These are phyloP conservation scores for Tuber microsphaerosporum DNA, from an alignment of 495 filamentous ascomycete genomes.

Conservation along the genomic window DNA sequence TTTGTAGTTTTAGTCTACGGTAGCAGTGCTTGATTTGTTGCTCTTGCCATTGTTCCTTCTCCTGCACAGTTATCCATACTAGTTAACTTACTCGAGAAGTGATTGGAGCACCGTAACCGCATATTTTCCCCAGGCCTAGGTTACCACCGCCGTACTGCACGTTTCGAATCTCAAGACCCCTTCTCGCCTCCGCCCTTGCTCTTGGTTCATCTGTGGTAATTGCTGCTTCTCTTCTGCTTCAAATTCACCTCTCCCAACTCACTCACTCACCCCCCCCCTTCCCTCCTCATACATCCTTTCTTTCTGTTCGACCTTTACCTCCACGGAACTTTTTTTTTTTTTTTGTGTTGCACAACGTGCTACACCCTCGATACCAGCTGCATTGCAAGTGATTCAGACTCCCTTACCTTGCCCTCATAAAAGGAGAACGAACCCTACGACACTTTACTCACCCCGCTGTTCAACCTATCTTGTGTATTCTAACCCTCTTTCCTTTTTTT, in stretches of 20 bases:
- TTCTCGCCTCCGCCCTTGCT: neutral
- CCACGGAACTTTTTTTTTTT: constrained; percentile 29
- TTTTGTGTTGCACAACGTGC: constrained; percentile 18
- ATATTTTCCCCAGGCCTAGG: neutral
- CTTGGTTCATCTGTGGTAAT: neutral
- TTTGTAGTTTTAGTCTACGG: neutral
- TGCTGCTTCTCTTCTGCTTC: neutral
- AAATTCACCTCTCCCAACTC: constrained; percentile 34
- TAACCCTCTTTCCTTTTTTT: neutral
- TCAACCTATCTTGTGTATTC: constrained; percentile 31
- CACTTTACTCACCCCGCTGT: constrained; percentile 44
- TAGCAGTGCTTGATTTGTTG: neutral
- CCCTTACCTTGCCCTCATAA: constrained; percentile 11
- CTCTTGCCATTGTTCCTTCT: neutral
- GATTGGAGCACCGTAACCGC: neutral
- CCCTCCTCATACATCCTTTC: constrained; percentile 24
- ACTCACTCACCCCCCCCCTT: constrained; percentile 20
- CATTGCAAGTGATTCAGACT: neutral
- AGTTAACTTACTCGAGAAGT: neutral
- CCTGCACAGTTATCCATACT: neutral
- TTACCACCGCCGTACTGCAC: neutral
- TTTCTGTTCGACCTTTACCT: constrained; percentile 15
- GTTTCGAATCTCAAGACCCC: neutral
- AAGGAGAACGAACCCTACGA: constrained; percentile 31
- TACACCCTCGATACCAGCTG: neutral